phyloP scores from a whole-genome alignment of 192 early-diverging fungal genomes.

The Geosiphon pyriformis region DNA sequence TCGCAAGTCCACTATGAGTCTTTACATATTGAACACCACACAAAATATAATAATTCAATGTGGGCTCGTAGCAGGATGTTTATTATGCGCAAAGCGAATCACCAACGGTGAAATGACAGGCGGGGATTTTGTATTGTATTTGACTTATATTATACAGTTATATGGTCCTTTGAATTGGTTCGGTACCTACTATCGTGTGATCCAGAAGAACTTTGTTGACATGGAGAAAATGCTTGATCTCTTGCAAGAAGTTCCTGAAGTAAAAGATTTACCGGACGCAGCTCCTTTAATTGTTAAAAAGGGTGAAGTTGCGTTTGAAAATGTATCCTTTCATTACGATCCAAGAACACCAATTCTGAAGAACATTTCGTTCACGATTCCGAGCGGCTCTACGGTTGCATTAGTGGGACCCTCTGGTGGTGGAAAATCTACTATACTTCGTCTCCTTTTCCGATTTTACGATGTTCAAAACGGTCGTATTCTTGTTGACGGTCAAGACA shows the following conservation, averaged over 20 bases:
- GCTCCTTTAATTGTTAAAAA: slow-evolving; percentile 45
- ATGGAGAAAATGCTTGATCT: slow-evolving; percentile 46
- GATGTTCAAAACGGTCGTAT: slow-evolving; percentile 79
- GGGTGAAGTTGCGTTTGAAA: slow-evolving; percentile 81
- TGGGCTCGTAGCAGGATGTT: slow-evolving; percentile 68
- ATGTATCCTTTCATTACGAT: slow-evolving; percentile 86
- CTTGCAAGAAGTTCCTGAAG: slow-evolving; percentile 51
- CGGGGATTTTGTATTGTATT: slow-evolving; percentile 94
- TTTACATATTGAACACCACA: slow-evolving; percentile 73
- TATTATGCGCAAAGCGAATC: slow-evolving; percentile 74
- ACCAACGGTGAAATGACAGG: slow-evolving; percentile 75
- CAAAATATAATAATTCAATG: slow-evolving; percentile 78
- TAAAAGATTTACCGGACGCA: slow-evolving; percentile 49
- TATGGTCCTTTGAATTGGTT: slow-evolving; percentile 93
- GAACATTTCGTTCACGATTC: slow-evolving; percentile 75
- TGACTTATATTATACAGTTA: slow-evolving; percentile 93
- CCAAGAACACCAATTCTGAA: slow-evolving; percentile 48
- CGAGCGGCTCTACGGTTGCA: slow-evolving; percentile 77
- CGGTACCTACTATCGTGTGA: slow-evolving; percentile 94
- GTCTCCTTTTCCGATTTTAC: slow-evolving; percentile 89
- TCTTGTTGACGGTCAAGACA: slow-evolving; percentile 77
- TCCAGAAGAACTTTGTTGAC: slow-evolving; percentile 75
- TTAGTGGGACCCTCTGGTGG: slow-evolving; percentile 94
- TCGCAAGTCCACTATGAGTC: slow-evolving; percentile 59
- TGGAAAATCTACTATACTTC: slow-evolving; percentile 79